These are phyloP conservation scores for Apiospora sp. DNA, from an alignment of 2,329 filamentous ascomycete species.

Conservation along the genomic window DNA sequence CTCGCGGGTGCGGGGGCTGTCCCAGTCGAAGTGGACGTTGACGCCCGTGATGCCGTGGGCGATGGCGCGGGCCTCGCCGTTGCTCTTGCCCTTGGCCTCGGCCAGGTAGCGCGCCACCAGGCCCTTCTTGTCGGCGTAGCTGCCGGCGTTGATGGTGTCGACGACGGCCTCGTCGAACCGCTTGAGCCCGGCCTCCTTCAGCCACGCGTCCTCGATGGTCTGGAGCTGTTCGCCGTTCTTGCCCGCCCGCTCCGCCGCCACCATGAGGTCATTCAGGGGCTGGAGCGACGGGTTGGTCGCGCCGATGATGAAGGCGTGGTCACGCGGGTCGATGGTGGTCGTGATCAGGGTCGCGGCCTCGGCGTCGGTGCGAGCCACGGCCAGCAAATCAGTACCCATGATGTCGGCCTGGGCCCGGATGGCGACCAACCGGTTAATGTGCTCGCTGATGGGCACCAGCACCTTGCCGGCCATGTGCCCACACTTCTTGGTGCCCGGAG, in stretches of 20 bases:
- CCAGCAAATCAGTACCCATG: constrained; percentile 91
- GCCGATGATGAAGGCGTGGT: constrained; percentile 93
- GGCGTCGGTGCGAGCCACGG: constrained; percentile 93
- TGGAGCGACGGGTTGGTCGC: constrained; percentile 84
- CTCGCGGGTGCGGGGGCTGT: constrained; percentile 89
- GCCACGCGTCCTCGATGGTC: constrained; percentile 91
- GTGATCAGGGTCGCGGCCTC: constrained; percentile 98
- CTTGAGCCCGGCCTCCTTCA: constrained; percentile 78
- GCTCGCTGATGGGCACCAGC: constrained; percentile 93
- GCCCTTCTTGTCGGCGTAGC: constrained; percentile 72
- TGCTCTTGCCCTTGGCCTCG: constrained; percentile 82
- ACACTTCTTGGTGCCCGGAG: constrained; percentile 98
- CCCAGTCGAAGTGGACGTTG: constrained; percentile 95
- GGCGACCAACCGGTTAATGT: constrained; percentile 96
- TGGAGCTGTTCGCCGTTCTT: constrained; percentile 85
- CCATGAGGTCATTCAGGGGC: constrained; percentile 90
- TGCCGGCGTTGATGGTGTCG: constrained; percentile 77
- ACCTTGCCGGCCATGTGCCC: constrained; percentile 99
- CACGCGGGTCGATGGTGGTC: constrained; percentile 92
- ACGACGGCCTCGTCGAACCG: constrained; percentile 91
- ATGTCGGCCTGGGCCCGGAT: constrained; percentile 98
- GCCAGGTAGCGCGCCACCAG: constrained; percentile 72
- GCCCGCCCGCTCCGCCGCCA: constrained; percentile 81
- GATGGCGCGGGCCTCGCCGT: constrained; percentile 80
- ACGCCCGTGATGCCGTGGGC: constrained; percentile 79